A percentile compares a stretch with the other conserved stretches of the same genome.
Evolutionary conservation across 257 asterid species (phyloP).

Genomic region (Verbascum thapsus): DNA sequence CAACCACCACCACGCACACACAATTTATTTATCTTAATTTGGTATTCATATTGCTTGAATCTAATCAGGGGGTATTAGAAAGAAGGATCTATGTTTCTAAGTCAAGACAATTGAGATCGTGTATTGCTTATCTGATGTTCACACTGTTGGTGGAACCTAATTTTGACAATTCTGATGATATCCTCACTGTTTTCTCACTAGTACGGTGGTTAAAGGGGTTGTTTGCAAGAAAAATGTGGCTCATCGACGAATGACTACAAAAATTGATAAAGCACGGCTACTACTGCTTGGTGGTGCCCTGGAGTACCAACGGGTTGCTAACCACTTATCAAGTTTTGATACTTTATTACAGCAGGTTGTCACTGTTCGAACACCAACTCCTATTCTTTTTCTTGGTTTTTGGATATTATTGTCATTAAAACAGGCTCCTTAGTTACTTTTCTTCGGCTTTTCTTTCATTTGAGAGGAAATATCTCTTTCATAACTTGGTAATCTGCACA

Average conservation of each 20-base stretch:
- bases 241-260: constrained; percentile 71
- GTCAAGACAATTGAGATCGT: constrained; percentile 19
- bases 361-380: constrained; percentile 23
- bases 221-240: constrained; percentile 88
- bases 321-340: constrained; percentile 77
- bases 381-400: constrained; percentile 16
- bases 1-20: too few species aligned
- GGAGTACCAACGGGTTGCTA: constrained; percentile 81
- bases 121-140: constrained; percentile 21
- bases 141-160: constrained; percentile 18
- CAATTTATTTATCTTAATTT: constrained; percentile 1
- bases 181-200: constrained; percentile 35
- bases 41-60: constrained; percentile 11
- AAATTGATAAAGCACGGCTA: constrained; percentile 60
- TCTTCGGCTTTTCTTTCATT: constrained; percentile 8
- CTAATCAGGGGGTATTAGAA: constrained; percentile 13
- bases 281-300: constrained; percentile 81
- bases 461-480: constrained; percentile 18
- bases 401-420: constrained; percentile 19
- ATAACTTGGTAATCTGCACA: constrained; percentile 3
- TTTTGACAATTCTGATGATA: constrained; percentile 31
- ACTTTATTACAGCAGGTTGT: constrained; percentile 83
- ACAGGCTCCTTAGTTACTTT: constrained; percentile 17
- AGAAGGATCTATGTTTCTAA: constrained; percentile 21
- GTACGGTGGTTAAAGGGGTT: constrained; percentile 70